Evolutionary conservation across 2,329 filamentous ascomycete species (phyloP), one percentile per base, ranked within the genome.

Genomic region (Talaromyces sp.): DNA sequence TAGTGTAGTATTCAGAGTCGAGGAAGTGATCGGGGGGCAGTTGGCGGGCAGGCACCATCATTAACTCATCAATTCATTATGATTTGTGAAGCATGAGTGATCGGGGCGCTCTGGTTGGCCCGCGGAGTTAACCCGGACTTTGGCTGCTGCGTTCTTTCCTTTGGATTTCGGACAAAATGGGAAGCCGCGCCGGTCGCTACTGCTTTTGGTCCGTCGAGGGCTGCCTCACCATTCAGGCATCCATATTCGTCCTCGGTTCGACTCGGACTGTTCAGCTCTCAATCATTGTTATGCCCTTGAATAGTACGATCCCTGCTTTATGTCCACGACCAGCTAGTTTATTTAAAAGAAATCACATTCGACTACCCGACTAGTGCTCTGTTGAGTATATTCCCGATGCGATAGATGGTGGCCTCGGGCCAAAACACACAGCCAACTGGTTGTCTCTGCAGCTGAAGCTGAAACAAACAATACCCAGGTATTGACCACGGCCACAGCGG

Each of bases 401-500:
- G 36, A 66, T 66, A 66, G 56, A 58, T 58, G 43, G 36, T 66
- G 51, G 40, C 51, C 43, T 13, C 34, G 27, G 62, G 62, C 62
- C 54, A 47, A 59, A 31, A 31, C 38, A 59, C 19, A 7, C 22
- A 29, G 22, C 56, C 56, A 25, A n/a, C 34, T 58, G 56, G 56
- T 59, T 45, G 56, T 45, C 36, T 59, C 36, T 59, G 56, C 56
- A 59, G 25, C 36, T 59, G 36, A 45, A 22, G 22, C 36, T 45
- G 19, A 56, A 56, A 36, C 19, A 56, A 59, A 59, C 38, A 7
- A 17, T 6, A 40, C 15, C 15, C 17, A 38, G 13, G 36, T 59
- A 59, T 36, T 31, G 56, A 59, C 53, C 19, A 64, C 53, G 29
- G 27, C 27, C 59, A 58, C 40, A 7, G 8, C 51, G 29, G n/a